Evolutionary conservation across 768 basidiomycete species (phyloP).

Genomic region (Termitomyces sp.): DNA sequence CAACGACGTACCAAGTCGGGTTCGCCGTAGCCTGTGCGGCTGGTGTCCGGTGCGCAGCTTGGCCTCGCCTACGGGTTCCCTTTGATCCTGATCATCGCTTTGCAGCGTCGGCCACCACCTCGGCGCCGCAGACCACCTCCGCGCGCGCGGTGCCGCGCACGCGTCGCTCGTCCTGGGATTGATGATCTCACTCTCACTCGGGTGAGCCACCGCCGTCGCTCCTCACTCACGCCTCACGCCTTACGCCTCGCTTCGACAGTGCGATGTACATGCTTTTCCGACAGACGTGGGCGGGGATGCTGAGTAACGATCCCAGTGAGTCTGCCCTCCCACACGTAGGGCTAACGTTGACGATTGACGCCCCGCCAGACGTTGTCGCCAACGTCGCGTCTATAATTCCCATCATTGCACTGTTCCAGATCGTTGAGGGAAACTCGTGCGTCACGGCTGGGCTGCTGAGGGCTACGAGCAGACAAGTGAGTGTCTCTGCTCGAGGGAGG

Average conservation of each 20-base stretch:
- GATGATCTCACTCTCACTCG: not conserved
- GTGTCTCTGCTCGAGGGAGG: too few relatives aligned
- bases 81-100: not conserved
- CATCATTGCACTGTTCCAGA: not conserved
- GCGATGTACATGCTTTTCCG: not conserved
- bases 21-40: not conserved
- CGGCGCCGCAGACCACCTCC: not conserved
- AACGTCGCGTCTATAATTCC: not conserved
- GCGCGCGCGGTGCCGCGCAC: not conserved
- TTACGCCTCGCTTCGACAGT: not conserved
- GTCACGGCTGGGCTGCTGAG: not conserved
- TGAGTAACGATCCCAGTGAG: not conserved
- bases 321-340: too few relatives aligned
- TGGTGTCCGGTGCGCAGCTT: not conserved
- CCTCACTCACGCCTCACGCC: too few relatives aligned
- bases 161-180: not conserved
- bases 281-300: not conserved
- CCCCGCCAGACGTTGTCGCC: not conserved
- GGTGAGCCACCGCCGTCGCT: not conserved
- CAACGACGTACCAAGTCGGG: not conserved
- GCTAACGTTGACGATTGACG: not conserved
- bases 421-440: not conserved
- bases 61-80: too few relatives aligned
- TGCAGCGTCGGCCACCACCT: not conserved
- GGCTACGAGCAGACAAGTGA: not conserved